Evolutionary conservation across 225 moss, liverwort and hornwort species (phyloP).

Genomic region (Thuidium tamariscinum): DNA sequence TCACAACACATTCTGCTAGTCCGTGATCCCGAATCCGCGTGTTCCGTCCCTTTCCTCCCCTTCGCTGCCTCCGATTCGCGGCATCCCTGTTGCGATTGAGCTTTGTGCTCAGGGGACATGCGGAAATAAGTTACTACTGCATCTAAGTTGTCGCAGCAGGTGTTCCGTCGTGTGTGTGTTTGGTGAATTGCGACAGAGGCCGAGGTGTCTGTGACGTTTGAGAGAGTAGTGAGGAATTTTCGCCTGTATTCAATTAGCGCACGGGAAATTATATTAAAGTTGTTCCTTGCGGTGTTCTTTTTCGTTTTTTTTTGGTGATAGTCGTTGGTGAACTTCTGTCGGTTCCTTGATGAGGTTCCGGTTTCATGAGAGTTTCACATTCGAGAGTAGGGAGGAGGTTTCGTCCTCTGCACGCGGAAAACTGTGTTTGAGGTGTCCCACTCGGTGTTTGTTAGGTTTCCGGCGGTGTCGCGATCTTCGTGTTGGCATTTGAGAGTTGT

Average conservation of each 20-base stretch:
- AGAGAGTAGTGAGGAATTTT: not conserved
- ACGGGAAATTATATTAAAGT: too few relatives aligned
- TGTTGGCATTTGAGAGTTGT: not conserved
- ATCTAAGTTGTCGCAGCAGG: not conserved
- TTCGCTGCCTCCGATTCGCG: not conserved
- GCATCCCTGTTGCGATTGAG: not conserved
- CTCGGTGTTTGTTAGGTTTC: not conserved
- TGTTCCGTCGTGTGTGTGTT: not conserved
- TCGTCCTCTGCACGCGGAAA: not conserved
- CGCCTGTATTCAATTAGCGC: too few relatives aligned
- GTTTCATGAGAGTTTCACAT: not conserved
- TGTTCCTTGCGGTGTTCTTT: not conserved
- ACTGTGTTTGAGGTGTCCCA: not conserved
- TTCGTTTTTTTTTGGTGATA: too few relatives aligned
- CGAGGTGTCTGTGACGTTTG: not conserved
- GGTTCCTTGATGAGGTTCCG: not conserved
- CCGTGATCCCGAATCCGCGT: not conserved
- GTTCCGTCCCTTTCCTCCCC: not conserved
- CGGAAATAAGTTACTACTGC: too few relatives aligned
- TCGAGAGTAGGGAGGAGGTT: not conserved
- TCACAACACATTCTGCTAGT: not conserved
- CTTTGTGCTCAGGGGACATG: not conserved
- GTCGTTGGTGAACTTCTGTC: not conserved
- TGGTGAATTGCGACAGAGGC: not conserved
- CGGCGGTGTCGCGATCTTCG: not conserved